Evolutionary conservation across 306 rosid species (phyloP).

Genomic region (Ziziphus jujuba): DNA sequence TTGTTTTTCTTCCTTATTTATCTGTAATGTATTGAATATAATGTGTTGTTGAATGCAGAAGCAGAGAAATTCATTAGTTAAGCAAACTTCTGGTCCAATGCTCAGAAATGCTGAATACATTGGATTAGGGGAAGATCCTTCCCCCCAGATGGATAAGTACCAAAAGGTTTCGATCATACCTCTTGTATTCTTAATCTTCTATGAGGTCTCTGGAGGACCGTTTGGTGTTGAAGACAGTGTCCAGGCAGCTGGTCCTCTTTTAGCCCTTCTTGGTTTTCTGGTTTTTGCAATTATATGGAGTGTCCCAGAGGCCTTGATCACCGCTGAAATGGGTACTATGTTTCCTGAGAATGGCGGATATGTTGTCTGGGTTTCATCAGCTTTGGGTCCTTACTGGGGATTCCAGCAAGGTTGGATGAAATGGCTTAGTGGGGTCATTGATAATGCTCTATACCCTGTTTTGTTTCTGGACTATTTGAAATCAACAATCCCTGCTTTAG

Average conservation of each 20-base stretch:
- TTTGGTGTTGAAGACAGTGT: constrained; percentile 68
- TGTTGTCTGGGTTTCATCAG: constrained; percentile 72
- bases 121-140: neutral
- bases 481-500: constrained; percentile 52
- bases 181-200: constrained; percentile 22
- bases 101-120: neutral
- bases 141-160: constrained; percentile 7
- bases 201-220: constrained; percentile 72
- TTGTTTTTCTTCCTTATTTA: neutral
- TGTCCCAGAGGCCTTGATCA: constrained; percentile 64
- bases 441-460: constrained; percentile 65
- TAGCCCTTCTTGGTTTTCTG: constrained; percentile 55
- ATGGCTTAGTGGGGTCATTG: constrained; percentile 75
- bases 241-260: constrained; percentile 58
- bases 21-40: neutral
- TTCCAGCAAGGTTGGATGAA: constrained; percentile 75
- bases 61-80: constrained; percentile 4
- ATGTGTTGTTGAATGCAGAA: constrained; percentile 6
- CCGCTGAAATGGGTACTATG: constrained; percentile 70
- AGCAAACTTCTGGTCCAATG: constrained; percentile 5
- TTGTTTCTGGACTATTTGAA: constrained; percentile 62
- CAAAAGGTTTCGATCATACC: constrained; percentile 4
- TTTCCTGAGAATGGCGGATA: constrained; percentile 73
- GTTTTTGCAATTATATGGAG: constrained; percentile 61
- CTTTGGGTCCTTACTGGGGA: constrained; percentile 67